These are phyloP conservation scores for Naumovozyma dairenensis DNA, from an alignment of 805 yeast species.

Conservation along the genomic window DNA sequence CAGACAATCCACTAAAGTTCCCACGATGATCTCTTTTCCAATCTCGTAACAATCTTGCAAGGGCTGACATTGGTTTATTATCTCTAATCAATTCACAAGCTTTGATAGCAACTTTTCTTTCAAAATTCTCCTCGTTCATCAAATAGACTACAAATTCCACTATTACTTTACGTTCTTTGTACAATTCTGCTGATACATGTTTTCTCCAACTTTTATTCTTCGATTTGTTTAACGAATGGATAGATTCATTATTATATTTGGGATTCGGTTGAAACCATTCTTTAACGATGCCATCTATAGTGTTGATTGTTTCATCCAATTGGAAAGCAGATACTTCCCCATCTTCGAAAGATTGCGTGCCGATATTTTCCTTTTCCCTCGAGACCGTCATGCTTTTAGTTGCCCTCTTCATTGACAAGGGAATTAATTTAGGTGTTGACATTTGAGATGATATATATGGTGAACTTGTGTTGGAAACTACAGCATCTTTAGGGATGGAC, in stretches of 20 bases:
- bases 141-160: conserved; percentile 25
- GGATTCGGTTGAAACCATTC: conserved; percentile 30
- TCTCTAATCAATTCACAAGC: conserved; percentile 14
- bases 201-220: conserved; percentile 24
- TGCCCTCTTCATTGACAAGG: no score
- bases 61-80: conserved; percentile 4
- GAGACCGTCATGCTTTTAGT: no score
- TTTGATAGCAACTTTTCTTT: conserved; percentile 21
- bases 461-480: no score
- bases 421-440: no score
- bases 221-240: conserved; percentile 26
- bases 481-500: no score
- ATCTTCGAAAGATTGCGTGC: no score
- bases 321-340: conserved; percentile 10
- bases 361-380: no score
- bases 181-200: conserved; percentile 11
- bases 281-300: conserved; percentile 21
- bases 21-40: conserved; percentile 18
- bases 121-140: conserved; percentile 16
- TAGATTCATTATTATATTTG: conserved; percentile 18
- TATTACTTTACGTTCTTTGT: conserved; percentile 22
- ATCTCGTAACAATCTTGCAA: conserved; percentile 14
- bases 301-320: conserved; percentile 12
- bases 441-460: no score
- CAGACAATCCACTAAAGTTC: conserved; percentile 4